Conservation (phyloP, 805 yeast species). For the Kazachstania taianensis region DNA sequence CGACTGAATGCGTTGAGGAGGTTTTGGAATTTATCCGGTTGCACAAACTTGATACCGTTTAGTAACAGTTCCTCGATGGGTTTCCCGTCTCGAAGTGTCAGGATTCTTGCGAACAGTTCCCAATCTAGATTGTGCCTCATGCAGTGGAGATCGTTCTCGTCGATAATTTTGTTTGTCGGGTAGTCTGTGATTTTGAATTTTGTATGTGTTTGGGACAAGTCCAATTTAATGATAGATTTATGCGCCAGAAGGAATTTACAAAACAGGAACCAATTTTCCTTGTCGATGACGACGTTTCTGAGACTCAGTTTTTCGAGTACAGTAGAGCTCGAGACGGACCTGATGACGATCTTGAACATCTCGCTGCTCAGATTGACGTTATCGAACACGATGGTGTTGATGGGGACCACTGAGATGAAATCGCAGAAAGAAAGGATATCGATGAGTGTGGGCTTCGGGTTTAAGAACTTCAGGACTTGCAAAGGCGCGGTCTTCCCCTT, state of each 20-base stretch:
- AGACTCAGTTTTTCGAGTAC: slow-evolving; percentile 62
- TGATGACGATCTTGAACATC: slow-evolving; percentile 64
- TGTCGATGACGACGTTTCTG: slow-evolving; percentile 64
- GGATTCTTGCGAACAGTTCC: slow-evolving; percentile 60
- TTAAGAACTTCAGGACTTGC: slow-evolving; percentile 57
- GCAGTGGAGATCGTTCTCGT: slow-evolving; percentile 21
- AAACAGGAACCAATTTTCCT: slow-evolving; percentile 66
- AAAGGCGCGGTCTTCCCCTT: slow-evolving; percentile 69
- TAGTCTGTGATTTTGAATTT: slow-evolving; percentile 20
- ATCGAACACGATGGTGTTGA: slow-evolving; percentile 64
- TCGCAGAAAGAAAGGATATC: slow-evolving; percentile 84
- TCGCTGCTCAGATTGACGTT: slow-evolving; percentile 65
- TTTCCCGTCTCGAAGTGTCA: slow-evolving; percentile 57
- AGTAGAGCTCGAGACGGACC: slow-evolving; percentile 56
- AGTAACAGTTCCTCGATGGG: slow-evolving; percentile 59
- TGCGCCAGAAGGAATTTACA: slow-evolving; percentile 67
- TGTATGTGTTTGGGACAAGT: slow-evolving; percentile 53
- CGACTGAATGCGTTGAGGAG: slow-evolving; percentile 48
- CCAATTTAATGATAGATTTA: slow-evolving; percentile 46
- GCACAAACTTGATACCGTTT: slow-evolving; percentile 67
- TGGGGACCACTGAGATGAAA: slow-evolving; percentile 74
- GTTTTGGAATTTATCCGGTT: slow-evolving; percentile 39
- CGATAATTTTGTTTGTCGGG: neutral
- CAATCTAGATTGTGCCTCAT: slow-evolving; percentile 67
- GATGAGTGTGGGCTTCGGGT: slow-evolving; percentile 79